Percentiles rank a stretch among this genome's conserved stretches.
Conservation (phyloP, 73 alveolate species). For the Paraurostyla sp. region DNA sequence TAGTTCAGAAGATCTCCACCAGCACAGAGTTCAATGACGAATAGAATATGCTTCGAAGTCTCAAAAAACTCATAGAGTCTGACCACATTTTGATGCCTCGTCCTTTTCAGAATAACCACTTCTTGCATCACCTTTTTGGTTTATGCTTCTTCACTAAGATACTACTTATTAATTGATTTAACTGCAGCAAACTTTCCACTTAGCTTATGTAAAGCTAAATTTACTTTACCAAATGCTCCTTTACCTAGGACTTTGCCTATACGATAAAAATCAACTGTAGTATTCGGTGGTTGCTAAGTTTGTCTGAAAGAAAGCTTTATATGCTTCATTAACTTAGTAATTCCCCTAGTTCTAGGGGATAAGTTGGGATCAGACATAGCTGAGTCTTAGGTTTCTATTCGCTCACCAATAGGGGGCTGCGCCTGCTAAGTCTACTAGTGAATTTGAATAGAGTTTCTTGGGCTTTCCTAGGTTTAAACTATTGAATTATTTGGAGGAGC, state of each 20-base stretch:
- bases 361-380: background rate
- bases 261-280: constrained; percentile 72
- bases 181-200: constrained; percentile 90
- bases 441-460: background rate
- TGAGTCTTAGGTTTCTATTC: constrained; percentile 37
- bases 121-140: constrained; percentile 75
- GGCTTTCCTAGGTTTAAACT: constrained; percentile 30
- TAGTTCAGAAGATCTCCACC: constrained; percentile 90
- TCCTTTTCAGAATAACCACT: constrained; percentile 65
- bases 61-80: constrained; percentile 76
- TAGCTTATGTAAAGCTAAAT: constrained; percentile 84
- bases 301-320: constrained; percentile 53
- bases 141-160: constrained; percentile 62
- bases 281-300: constrained; percentile 63
- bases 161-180: constrained; percentile 86
- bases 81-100: constrained; percentile 67
- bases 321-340: constrained; percentile 31
- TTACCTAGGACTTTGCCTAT: constrained; percentile 87
- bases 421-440: no score
- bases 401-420: background rate
- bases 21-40: constrained; percentile 94
- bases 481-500: constrained; percentile 7
- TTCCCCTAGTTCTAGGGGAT: constrained; percentile 59
- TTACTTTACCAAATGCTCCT: constrained; percentile 96
- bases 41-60: constrained; percentile 91